A percentile compares a stretch with the other conserved stretches of the same genome.
phyloP scores from a whole-genome alignment of 768 basidiomycete species.

The Melanogaster broomeanus region DNA sequence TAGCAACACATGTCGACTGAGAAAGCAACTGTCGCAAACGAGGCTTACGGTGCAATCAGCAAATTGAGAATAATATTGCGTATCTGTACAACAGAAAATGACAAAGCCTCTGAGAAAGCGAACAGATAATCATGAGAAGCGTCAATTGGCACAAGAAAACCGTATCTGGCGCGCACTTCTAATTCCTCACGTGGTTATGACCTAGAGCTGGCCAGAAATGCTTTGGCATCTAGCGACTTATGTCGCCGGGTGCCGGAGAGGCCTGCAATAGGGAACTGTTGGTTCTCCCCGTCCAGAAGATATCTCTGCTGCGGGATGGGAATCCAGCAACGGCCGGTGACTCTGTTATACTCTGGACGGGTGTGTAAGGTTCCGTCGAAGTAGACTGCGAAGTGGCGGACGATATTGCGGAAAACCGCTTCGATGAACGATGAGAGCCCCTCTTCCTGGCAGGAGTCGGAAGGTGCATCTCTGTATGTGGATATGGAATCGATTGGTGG shows the following conservation, averaged over 20 bases:
- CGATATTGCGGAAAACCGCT: slow-evolving; percentile 38
- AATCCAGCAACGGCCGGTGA: slow-evolving; percentile 17
- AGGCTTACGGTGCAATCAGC: no score
- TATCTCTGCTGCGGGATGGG: slow-evolving; percentile 33
- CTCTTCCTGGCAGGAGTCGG: slow-evolving; percentile 17
- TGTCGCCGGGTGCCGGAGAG: slow-evolving; percentile 33
- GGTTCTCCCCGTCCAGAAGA: slow-evolving; percentile 24
- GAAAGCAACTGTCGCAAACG: no score
- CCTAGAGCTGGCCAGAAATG: slow-evolving; percentile 40
- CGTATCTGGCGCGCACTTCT: no score
- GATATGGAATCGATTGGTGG: slow-evolving; percentile 28
- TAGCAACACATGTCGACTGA: no score
- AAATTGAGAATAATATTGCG: no score
- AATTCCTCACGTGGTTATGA: no score
- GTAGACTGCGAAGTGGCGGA: slow-evolving; percentile 48
- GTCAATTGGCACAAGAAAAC: slow-evolving; percentile 24
- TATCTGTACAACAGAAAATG: no score
- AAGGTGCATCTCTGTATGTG: slow-evolving; percentile 29
- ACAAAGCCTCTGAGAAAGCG: no score
- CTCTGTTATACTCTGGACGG: slow-evolving; percentile 35
- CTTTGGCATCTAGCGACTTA: slow-evolving; percentile 40
- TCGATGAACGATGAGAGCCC: slow-evolving; percentile 23
- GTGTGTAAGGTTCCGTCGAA: slow-evolving; percentile 42
- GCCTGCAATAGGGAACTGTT: slow-evolving; percentile 41
- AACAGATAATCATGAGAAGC: no score